Evolutionary conservation across 2,329 filamentous ascomycete species (phyloP), one percentile per base, ranked within the genome.

Genomic region (Rosellinia necatrix): DNA sequence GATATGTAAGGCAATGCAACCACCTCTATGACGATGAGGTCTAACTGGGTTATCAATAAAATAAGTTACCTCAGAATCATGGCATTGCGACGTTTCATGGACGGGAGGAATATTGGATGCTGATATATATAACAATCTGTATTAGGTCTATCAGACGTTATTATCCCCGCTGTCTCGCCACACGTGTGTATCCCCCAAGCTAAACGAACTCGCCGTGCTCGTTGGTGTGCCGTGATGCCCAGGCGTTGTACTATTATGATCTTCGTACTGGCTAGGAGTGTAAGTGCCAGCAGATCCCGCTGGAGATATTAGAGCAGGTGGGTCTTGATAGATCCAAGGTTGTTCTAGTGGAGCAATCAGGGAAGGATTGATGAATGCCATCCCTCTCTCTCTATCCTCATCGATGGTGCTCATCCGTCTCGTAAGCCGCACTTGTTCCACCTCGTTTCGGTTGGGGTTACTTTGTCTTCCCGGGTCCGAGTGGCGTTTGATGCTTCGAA

Each of bases 321-420:
- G 79, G 27, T 85, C 82, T 46, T 76, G 70, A 64, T 84, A 83
- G 49, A 91, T 84, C 89, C 89, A 91, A 0, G 87, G 81, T 63
- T 85, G 83, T 64, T 86, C 80, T n/a, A 92, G 76, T 78, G 87
- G 86, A 27, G 78, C 75, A 3, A 87, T 77, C 9, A 96, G 75
- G 69, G 84, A 93, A 2, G 91, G 91, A 64, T 93, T 94, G 44
- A 92, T 77, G 72, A 92, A 96, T 43, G 77, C 78, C 70, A 86
- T 69, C 0, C 87, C 89, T 66, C 82, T 84, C 68, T 93, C 89
- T 57, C 83, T 81, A 55, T 84, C 80, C 71, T 92, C 89, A 62
- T 93, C 89, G 24, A 92, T 69, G 0, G 88, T 92, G 63, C 83
- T 86, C 40, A 83, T 78, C 25, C 82, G 75, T 37, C 82, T 75